Evolutionary conservation across 805 yeast species (phyloP).

Genomic region (Candida pseudoglaebosa): DNA sequence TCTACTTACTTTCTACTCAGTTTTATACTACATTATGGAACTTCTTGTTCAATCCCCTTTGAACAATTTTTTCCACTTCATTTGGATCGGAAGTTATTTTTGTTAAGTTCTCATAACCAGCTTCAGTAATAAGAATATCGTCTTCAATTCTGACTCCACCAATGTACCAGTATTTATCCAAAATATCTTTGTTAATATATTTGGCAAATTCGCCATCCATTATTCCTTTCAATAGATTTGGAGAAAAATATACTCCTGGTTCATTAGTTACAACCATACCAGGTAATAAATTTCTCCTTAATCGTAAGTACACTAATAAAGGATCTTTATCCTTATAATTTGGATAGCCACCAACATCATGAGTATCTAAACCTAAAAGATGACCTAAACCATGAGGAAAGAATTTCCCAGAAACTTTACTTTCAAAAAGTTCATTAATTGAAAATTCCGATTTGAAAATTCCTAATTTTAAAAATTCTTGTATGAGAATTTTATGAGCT

Average conservation of each 20-base stretch:
- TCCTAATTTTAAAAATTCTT: slow-evolving; percentile 68
- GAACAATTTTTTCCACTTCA: slow-evolving; percentile 75
- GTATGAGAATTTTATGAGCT: slow-evolving; percentile 75
- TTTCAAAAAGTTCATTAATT: slow-evolving; percentile 62
- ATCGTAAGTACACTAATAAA: slow-evolving; percentile 69
- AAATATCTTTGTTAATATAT: slow-evolving; percentile 59
- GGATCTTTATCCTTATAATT: slow-evolving; percentile 83
- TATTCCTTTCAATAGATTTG: slow-evolving; percentile 67
- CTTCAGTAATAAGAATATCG: slow-evolving; percentile 72
- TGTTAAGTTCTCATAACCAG: slow-evolving; percentile 80
- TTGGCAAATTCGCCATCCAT: slow-evolving; percentile 46
- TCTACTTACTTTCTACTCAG: too few species aligned
- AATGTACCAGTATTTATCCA: slow-evolving; percentile 76
- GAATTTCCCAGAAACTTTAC: slow-evolving; percentile 72
- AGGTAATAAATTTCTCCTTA: slow-evolving; percentile 65
- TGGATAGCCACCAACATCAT: slow-evolving; percentile 89
- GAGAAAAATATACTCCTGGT: slow-evolving; percentile 91
- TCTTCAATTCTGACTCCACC: slow-evolving; percentile 99
- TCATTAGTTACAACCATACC: slow-evolving; percentile 93
- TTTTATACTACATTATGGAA: slow-evolving; percentile 53
- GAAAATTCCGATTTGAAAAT: slow-evolving; percentile 56
- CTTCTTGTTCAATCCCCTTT: slow-evolving; percentile 59
- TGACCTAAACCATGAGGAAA: slow-evolving; percentile 98
- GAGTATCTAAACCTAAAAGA: slow-evolving; percentile 90
- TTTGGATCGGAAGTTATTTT: slow-evolving; percentile 80